A percentile compares a stretch with the other conserved stretches of the same genome.
Evolutionary conservation across 164 flowering plant species (phyloP).

Genomic region (Kingdonia uniflora): DNA sequence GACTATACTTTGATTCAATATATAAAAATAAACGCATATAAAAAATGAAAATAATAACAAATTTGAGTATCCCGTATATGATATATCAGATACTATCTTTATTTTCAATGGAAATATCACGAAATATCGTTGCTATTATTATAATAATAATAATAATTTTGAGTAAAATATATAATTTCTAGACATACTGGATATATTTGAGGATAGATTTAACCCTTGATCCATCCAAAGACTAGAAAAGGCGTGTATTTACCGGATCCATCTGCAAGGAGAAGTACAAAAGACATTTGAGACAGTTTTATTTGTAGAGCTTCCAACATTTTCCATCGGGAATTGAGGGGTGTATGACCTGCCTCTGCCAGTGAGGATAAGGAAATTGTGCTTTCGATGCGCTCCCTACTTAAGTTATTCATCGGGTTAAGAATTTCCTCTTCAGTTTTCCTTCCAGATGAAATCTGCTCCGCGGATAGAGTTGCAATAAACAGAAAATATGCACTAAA

Average conservation of each 20-base stretch:
- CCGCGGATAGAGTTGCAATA: constrained; percentile 19
- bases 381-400: constrained; percentile 11
- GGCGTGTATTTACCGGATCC: constrained; percentile 38
- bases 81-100: too few relatives aligned
- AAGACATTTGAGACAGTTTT: constrained; percentile 34
- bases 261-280: constrained; percentile 41
- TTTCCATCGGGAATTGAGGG: constrained; percentile 16
- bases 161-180: too few relatives aligned
- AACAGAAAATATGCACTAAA: constrained; percentile 27
- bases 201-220: not conserved
- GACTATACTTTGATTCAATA: too few relatives aligned
- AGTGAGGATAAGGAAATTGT: constrained; percentile 5
- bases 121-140: too few relatives aligned
- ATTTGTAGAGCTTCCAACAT: constrained; percentile 28
- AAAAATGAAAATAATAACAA: too few relatives aligned
- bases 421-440: constrained; percentile 10
- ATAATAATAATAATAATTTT: too few relatives aligned
- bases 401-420: constrained; percentile 9
- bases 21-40: too few relatives aligned
- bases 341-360: constrained; percentile 7
- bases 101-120: too few relatives aligned
- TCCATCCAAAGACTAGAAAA: constrained; percentile 1
- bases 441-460: constrained; percentile 11
- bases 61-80: too few relatives aligned
- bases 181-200: too few relatives aligned